A percentile compares a stretch with the other conserved stretches of the same genome.
phyloP scores from a whole-genome alignment of 805 yeast genomes.

The Candida silvatica region DNA sequence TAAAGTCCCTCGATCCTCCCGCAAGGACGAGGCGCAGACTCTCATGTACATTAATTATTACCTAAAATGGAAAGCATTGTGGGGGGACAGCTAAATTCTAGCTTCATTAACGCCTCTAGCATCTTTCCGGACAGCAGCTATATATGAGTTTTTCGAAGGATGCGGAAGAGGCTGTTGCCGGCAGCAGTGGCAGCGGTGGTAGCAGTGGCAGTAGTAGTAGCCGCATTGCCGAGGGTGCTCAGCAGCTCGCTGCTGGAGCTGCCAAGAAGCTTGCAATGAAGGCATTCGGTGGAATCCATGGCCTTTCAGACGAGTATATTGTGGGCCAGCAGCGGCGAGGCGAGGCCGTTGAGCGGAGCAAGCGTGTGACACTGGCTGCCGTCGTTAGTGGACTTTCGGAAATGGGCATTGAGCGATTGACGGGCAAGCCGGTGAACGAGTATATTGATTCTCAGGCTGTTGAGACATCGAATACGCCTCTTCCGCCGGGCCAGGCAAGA shows the following conservation, averaged over 20 bases:
- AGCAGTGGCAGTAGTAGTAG: too few relatives aligned
- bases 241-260: background rate
- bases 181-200: too few relatives aligned
- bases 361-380: constrained; percentile 5
- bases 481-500: constrained; percentile 2
- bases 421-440: background rate
- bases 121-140: too few relatives aligned
- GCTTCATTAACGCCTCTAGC: too few relatives aligned
- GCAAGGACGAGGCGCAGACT: too few relatives aligned
- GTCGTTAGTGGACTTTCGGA: constrained; percentile 3
- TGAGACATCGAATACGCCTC: background rate
- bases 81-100: too few relatives aligned
- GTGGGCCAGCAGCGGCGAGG: background rate
- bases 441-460: background rate
- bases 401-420: constrained; percentile 4
- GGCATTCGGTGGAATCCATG: constrained; percentile 2
- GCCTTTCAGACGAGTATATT: constrained; percentile 2
- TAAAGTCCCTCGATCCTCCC: too few relatives aligned
- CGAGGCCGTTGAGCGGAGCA: constrained; percentile 1
- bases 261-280: constrained; percentile 2
- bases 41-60: too few relatives aligned
- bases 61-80: too few relatives aligned
- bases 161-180: too few relatives aligned
- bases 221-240: too few relatives aligned
- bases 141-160: too few relatives aligned